Percentiles rank a stretch among this genome's conserved stretches.
These are phyloP conservation scores for Nicotiana sylvestris DNA, from an alignment of 257 asterid genomes.

Conservation along the genomic window DNA sequence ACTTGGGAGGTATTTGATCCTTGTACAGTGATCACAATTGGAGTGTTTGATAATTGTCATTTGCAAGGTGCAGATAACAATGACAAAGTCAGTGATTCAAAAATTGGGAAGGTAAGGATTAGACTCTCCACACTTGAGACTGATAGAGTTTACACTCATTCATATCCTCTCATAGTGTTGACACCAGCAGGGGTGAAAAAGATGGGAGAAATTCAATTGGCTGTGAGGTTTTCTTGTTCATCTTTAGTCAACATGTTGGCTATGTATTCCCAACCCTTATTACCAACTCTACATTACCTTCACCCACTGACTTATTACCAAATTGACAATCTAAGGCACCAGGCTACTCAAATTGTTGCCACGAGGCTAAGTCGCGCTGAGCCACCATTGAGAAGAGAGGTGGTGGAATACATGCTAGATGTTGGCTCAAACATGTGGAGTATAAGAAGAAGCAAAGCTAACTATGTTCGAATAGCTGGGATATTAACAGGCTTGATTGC, in stretches of 20 bases:
- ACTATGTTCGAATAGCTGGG: conserved; percentile 47
- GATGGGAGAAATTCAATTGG: conserved; percentile 82
- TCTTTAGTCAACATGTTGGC: conserved; percentile 50
- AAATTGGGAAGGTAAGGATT: conserved; percentile 77
- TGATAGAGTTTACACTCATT: conserved; percentile 66
- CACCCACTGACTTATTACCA: conserved; percentile 64
- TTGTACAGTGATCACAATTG: conserved; percentile 70
- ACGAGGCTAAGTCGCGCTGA: conserved; percentile 63
- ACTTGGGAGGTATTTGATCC: conserved; percentile 95
- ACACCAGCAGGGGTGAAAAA: conserved; percentile 66
- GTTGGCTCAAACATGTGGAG: conserved; percentile 91
- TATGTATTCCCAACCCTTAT: conserved; percentile 52
- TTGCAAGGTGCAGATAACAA: conserved; percentile 48
- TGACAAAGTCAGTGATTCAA: conserved; percentile 47
- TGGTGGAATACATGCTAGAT: conserved; percentile 83
- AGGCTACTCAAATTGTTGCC: conserved; percentile 73
- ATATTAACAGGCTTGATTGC: conserved; percentile 35
- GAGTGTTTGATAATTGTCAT: conserved; percentile 73
- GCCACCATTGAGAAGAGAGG: conserved; percentile 77
- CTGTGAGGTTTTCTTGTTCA: conserved; percentile 70
- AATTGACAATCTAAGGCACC: conserved; percentile 61
- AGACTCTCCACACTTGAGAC: conserved; percentile 71
- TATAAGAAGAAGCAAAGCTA: conserved; percentile 74
- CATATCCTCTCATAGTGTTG: conserved; percentile 69
- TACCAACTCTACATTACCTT: conserved; percentile 63